Conservation (phyloP, 176 grass and related monocot genomes). For the Puccinellia tenuiflora region DNA sequence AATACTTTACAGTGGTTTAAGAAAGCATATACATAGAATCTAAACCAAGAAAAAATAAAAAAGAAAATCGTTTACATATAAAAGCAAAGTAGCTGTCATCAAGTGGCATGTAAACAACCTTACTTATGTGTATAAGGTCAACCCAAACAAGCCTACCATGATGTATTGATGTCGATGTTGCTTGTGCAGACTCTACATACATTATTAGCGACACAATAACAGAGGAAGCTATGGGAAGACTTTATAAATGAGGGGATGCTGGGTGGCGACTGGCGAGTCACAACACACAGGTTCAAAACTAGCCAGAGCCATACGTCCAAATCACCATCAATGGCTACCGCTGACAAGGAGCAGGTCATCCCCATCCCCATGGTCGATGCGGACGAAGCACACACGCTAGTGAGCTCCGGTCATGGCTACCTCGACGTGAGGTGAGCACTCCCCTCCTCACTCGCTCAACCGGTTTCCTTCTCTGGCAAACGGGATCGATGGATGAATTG, state of each 20-base stretch:
- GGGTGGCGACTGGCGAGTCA: neutral
- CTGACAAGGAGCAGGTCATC: neutral
- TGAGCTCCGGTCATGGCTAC: neutral
- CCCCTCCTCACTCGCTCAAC: neutral
- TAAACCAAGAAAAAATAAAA: too few relatives aligned
- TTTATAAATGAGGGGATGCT: neutral
- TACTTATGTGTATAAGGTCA: neutral
- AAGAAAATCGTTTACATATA: too few relatives aligned
- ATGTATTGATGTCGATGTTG: neutral
- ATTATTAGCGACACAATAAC: neutral
- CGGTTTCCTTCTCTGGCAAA: neutral
- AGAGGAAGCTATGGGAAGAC: neutral
- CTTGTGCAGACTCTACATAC: neutral
- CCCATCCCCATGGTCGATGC: neutral
- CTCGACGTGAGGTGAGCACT: neutral
- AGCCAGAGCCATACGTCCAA: neutral
- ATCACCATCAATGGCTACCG: neutral
- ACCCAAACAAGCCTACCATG: neutral
- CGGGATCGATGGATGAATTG: neutral
- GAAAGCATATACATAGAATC: too few relatives aligned
- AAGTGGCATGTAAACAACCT: too few relatives aligned
- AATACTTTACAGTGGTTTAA: too few relatives aligned
- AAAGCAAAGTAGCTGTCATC: too few relatives aligned
- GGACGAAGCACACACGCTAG: neutral
- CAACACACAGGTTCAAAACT: neutral